Evolutionary conservation across 768 basidiomycete species (phyloP).

Genomic region (Sistotremastrum niveocremeum): DNA sequence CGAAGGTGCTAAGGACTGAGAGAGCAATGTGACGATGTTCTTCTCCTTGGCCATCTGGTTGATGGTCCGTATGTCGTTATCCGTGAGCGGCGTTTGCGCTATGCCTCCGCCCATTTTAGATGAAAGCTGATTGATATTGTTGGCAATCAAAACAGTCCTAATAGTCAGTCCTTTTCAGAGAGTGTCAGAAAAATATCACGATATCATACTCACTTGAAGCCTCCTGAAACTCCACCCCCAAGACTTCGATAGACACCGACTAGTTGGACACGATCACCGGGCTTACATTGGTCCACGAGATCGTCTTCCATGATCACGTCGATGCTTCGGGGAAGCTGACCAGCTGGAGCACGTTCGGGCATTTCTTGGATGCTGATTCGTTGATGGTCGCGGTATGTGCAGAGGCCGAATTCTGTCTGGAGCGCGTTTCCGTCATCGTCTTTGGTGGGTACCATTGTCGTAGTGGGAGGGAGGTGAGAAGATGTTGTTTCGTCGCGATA

Average conservation of each 20-base stretch:
- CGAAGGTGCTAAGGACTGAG: conserved; percentile 91
- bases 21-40: conserved; percentile 79
- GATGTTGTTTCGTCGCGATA: conserved; percentile 91
- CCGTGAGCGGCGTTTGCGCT: conserved; percentile 83
- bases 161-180: conserved; percentile 6
- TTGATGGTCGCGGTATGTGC: conserved; percentile 91
- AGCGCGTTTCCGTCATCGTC: conserved; percentile 83
- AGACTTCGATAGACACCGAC: conserved; percentile 92
- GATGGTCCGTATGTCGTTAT: conserved; percentile 89
- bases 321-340: conserved; percentile 89
- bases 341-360: conserved; percentile 97
- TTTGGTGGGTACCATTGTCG: conserved; percentile 76
- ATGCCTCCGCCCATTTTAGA: conserved; percentile 93
- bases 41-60: conserved; percentile 84
- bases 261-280: conserved; percentile 92
- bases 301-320: conserved; percentile 96
- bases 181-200: conserved; percentile 13
- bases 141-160: conserved; percentile 87
- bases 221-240: conserved; percentile 78
- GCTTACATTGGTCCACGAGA: conserved; percentile 93
- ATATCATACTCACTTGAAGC: conserved; percentile 71
- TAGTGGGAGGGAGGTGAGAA: conserved; percentile 74
- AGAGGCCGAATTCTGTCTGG: conserved; percentile 85
- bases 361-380: conserved; percentile 98
- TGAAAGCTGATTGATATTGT: conserved; percentile 87